These are phyloP conservation scores for Colletotrichum liriopes DNA, from an alignment of 2,329 filamentous ascomycete genomes.

Conservation along the genomic window DNA sequence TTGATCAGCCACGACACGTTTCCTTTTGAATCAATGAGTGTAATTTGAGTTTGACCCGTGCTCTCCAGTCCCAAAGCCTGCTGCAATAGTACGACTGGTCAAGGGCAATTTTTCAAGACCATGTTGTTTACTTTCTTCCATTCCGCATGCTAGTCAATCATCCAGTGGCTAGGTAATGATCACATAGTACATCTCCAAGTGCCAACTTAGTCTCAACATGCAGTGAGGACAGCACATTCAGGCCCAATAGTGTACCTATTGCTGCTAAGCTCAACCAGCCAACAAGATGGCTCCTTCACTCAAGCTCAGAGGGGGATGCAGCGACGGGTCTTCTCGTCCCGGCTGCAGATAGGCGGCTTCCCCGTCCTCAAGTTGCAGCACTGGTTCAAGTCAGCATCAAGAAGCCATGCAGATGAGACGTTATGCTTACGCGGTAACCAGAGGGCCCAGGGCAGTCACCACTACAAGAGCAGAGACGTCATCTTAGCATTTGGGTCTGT, in stretches of 20 bases:
- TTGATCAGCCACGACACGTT: not conserved
- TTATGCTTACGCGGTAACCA: constrained; percentile 32
- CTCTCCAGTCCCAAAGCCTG: not conserved
- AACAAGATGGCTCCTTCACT: not conserved
- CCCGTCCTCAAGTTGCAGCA: constrained; percentile 35
- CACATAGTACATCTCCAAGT: not conserved
- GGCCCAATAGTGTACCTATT: not conserved
- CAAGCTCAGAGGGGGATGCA: constrained; percentile 22
- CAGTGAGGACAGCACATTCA: not conserved
- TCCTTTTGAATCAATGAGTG: not conserved
- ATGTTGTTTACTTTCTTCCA: not conserved
- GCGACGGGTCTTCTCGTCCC: constrained; percentile 25
- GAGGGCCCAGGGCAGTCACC: constrained; percentile 33
- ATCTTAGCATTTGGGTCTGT: not conserved
- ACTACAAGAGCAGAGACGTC: not conserved
- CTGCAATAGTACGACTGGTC: too few species aligned
- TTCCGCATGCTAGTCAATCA: not conserved
- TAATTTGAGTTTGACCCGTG: not conserved
- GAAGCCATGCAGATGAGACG: not conserved
- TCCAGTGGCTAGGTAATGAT: not conserved
- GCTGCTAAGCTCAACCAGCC: not conserved
- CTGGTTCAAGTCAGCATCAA: constrained; percentile 13
- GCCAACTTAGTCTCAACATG: not conserved
- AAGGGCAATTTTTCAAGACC: too few species aligned
- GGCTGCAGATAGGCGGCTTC: constrained; percentile 30